Base-by-base conservation (phyloP, 805 yeast genomes). In the Diddensiella transvaalensis region DNA sequence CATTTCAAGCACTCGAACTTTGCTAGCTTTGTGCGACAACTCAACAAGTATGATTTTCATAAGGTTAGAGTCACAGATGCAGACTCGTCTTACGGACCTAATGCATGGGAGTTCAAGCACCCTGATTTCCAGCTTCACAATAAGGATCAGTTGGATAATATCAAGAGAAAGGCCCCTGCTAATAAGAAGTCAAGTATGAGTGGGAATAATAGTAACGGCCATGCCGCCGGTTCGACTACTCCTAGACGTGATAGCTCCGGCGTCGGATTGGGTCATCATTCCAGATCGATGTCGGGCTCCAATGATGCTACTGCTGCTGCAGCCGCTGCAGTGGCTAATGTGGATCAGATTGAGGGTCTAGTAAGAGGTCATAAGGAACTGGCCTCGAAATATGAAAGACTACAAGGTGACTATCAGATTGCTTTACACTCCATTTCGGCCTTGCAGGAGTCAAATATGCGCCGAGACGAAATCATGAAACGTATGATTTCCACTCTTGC, bases 1-100 rank as follows among this genome's bases (percentile, higher is more conserved):
- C 96, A 91, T 67, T 93, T 93, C 73, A 91, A 90, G 61, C 99
- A 93, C 68, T 80, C 88, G 49, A 93, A 93, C 69, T 93, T 91
- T 69, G 91, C 98, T 32, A 80, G 90, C 58, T 91, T 91, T 70
- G 98, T 91, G 18, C 78, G 99, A 40, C 99, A 93, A 65, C 74
- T 93, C 60, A 93, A 93, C 74, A 93, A 93, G 68, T 93, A 93
- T 63, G 99, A 91, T 67, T 93, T 93, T 72, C 99, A 93, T 73
- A 93, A 93, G 69, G 95, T 93, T 40, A 87, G 91, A 63, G 36
- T 48, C 11, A 47, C 41, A 32, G 40, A 35, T 17, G 32, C 39
- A 3, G 36, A 59, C 51, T 29, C 35, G 32, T 40, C 40, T 10
- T 56, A 58, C 37, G 54, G 55, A 21, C 60, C 56, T 29, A 53